A percentile compares a stretch with the other conserved stretches of the same genome.
These are phyloP conservation scores for Fistulina hepatica DNA, from an alignment of 1,284 basidiomycete genomes.

Conservation along the genomic window DNA sequence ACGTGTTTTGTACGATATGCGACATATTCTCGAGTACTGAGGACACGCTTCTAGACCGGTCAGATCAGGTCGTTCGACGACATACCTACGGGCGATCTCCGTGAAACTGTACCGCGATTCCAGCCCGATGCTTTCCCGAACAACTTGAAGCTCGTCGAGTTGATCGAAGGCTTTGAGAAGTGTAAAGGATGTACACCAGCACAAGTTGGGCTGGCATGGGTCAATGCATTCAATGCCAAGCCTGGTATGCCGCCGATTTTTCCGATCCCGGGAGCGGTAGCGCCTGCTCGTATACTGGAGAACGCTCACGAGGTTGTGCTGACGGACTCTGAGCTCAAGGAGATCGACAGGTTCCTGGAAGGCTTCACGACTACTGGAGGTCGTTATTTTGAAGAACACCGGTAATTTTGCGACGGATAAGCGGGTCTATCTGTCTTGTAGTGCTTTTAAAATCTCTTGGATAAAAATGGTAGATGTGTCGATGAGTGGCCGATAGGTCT, in stretches of 20 bases:
- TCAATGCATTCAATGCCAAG: slow-evolving; percentile 29
- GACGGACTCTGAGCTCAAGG: slow-evolving; percentile 27
- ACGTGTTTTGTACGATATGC: slow-evolving; percentile 10
- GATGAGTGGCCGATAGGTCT: no score
- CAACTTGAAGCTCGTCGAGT: slow-evolving; percentile 46
- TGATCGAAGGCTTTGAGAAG: slow-evolving; percentile 32
- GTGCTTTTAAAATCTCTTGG: no score
- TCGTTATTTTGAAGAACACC: no score
- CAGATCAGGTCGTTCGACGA: background rate
- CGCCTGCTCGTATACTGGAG: slow-evolving; percentile 31
- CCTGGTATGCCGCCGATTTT: slow-evolving; percentile 28
- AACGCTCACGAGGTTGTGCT: slow-evolving; percentile 38
- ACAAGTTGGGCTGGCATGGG: slow-evolving; percentile 56
- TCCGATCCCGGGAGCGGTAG: slow-evolving; percentile 47
- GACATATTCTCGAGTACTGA: slow-evolving; percentile 4
- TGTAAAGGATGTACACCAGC: slow-evolving; percentile 41
- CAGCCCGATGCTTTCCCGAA: slow-evolving; percentile 32
- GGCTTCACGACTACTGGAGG: background rate
- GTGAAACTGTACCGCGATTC: slow-evolving; percentile 18
- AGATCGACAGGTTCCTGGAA: slow-evolving; percentile 20
- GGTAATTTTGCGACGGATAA: no score
- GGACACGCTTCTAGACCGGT: slow-evolving; percentile 6
- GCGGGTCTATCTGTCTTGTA: no score
- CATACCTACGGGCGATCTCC: slow-evolving; percentile 19
- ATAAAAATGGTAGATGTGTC: no score